Base-by-base conservation (phyloP, 305 asterid species). In the Fraxinus nigra region DNA sequence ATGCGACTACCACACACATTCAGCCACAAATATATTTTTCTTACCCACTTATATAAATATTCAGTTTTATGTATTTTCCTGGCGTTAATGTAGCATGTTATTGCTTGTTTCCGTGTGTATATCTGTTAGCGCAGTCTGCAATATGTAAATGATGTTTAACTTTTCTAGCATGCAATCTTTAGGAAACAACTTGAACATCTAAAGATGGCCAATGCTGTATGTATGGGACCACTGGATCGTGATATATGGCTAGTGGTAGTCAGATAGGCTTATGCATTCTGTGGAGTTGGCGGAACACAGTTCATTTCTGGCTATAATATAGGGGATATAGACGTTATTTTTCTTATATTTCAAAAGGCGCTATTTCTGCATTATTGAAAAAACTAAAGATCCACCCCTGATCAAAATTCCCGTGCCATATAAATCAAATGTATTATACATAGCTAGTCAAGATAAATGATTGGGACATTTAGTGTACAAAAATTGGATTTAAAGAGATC, bases 111-210 rank as follows among this genome's bases (percentile, higher is more conserved):
- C 69, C 65, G 6, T 54, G n/a, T n/a, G 5, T 78, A 40, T 30
- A 65, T 7, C 33, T 38, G 26, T 18, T 7, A n/a, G 30, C 1
- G 33, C 9, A 22, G 72, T 35, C 28, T 4, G 80, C 26, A 20
- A 28, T 76, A 24, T 65, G 72, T 67, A 46, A 83, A 30, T 32
- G 70, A 61, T 67, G 48, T 46, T 83, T 26, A 83, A 70, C 7
- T 67, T 8, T 61, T 61, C 33, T 61, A 24, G 38, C n/a, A 22
- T 43, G 77, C 24, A 51, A 51, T 51, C 6, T 5, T 43, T n/a
- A 76, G 77, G 81, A 67, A 32, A 81, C 67, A 76, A 69, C 16
- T 51, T 67, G 20, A 22, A 34, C 67, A 22, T 54, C 7, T 51
- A 33, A 61, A 11, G 32, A 30, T 63, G 24, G 63, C 56, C 26